A percentile compares a stretch with the other conserved stretches of the same genome.
These are phyloP conservation scores for Aspergillus bertholletiae DNA, from an alignment of 495 filamentous ascomycete species.

Conservation along the genomic window DNA sequence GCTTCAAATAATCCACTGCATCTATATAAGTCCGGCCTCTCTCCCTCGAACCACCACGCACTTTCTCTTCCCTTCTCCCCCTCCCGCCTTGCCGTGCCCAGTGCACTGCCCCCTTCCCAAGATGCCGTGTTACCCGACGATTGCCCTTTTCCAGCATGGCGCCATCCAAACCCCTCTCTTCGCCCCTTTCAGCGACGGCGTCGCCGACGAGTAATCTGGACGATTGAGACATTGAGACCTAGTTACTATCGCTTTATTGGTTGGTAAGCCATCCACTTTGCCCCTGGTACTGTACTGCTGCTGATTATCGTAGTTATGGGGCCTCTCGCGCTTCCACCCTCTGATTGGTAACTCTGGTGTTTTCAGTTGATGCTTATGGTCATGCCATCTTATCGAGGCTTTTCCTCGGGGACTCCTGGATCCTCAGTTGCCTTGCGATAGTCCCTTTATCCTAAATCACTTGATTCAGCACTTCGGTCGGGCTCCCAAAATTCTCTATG, in stretches of 20 bases:
- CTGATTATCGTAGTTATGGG: too few relatives aligned
- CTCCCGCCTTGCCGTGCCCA: neutral
- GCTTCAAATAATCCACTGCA: conserved; percentile 8
- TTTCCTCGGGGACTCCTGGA: too few relatives aligned
- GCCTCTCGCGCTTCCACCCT: too few relatives aligned
- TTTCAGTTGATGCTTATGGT: too few relatives aligned
- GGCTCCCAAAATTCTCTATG: too few relatives aligned
- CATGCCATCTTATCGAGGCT: too few relatives aligned
- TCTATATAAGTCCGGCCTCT: conserved; percentile 15
- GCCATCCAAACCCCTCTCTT: neutral
- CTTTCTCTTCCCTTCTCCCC: conserved; percentile 15
- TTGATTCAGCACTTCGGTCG: too few relatives aligned
- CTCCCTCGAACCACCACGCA: conserved; percentile 12
- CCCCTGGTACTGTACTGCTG: too few relatives aligned
- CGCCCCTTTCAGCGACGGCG: conserved; percentile 9
- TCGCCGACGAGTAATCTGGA: conserved; percentile 10
- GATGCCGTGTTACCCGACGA: conserved; percentile 13
- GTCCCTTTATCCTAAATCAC: too few relatives aligned
- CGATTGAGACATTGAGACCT: conserved; percentile 7
- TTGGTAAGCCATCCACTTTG: too few relatives aligned
- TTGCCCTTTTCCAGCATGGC: conserved; percentile 10
- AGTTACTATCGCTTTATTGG: conserved; percentile 8
- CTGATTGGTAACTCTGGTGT: too few relatives aligned
- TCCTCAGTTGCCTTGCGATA: too few relatives aligned
- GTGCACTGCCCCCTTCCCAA: conserved; percentile 12